Conservation (phyloP, 148 eudicot genomes). For the Rhododendron griersonianum region DNA sequence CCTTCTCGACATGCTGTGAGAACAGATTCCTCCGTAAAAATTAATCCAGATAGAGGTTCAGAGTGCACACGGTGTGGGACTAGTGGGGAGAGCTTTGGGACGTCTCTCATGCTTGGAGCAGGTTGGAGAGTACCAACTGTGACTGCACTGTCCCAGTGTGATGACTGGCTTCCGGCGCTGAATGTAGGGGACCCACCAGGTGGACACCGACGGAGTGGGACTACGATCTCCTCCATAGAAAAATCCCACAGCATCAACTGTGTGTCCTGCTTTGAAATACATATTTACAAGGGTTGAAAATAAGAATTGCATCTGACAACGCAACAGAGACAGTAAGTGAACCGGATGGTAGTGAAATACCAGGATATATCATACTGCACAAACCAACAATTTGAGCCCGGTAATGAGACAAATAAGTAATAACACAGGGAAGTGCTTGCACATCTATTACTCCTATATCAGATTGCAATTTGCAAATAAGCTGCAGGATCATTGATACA, state of each 20-base stretch:
- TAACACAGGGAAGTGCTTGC: neutral
- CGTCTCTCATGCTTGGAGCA: conserved; percentile 41
- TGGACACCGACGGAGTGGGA: conserved; percentile 37
- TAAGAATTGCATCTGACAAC: neutral
- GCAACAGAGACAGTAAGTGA: neutral
- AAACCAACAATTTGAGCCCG: neutral
- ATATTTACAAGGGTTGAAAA: neutral
- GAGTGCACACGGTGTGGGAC: conserved; percentile 36
- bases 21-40: conserved; percentile 30
- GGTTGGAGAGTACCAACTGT: conserved; percentile 39
- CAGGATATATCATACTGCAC: neutral
- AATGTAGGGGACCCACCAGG: conserved; percentile 43
- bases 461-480: neutral
- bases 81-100: conserved; percentile 37
- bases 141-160: conserved; percentile 32
- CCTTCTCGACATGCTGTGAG: conserved; percentile 39
- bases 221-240: conserved; percentile 34
- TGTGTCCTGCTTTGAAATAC: conserved; percentile 24
- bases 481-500: neutral
- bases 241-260: conserved; percentile 41
- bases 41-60: conserved; percentile 36
- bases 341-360: neutral
- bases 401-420: neutral
- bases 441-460: neutral
- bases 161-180: conserved; percentile 30